Evolutionary conservation across 345 rosid genomes (phyloP).

Genomic region (Pistacia vera): DNA sequence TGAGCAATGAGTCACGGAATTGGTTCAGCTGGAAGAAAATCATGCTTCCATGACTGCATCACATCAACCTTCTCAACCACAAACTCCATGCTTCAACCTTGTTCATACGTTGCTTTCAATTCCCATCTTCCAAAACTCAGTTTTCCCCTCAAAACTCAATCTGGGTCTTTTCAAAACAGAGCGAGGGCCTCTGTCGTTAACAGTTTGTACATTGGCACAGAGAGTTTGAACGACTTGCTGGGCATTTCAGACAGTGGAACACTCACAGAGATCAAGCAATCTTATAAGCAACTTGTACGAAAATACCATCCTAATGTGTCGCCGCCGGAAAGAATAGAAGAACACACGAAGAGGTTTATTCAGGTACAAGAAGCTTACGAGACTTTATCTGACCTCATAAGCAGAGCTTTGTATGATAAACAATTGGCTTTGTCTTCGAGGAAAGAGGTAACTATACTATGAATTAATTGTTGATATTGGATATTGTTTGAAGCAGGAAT

Average conservation of each 20-base stretch:
- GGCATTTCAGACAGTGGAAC: slow-evolving; percentile 27
- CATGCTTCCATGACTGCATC: background rate
- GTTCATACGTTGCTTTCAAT: slow-evolving; percentile 2
- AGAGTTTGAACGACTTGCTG: slow-evolving; percentile 28
- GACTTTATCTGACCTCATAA: slow-evolving; percentile 25
- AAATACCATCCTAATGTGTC: slow-evolving; percentile 33
- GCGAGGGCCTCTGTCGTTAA: background rate
- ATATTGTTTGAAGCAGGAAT: slow-evolving; percentile 9
- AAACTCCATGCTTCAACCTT: background rate
- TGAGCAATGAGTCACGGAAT: background rate
- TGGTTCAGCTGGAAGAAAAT: background rate
- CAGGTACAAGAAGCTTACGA: slow-evolving; percentile 32
- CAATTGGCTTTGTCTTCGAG: slow-evolving; percentile 9
- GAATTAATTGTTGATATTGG: background rate
- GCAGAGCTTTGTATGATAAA: slow-evolving; percentile 25
- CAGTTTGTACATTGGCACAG: background rate
- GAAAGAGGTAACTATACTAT: slow-evolving; percentile 3
- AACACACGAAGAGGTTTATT: slow-evolving; percentile 26
- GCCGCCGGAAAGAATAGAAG: slow-evolving; percentile 20
- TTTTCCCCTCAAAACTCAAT: slow-evolving; percentile 1
- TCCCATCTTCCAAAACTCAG: slow-evolving; percentile 5
- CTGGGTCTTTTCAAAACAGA: background rate
- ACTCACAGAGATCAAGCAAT: slow-evolving; percentile 26
- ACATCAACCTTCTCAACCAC: background rate
- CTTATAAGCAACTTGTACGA: slow-evolving; percentile 31